Evolutionary conservation across 129 eudicot genomes (phyloP).

Genomic region (Apium graveolens): DNA sequence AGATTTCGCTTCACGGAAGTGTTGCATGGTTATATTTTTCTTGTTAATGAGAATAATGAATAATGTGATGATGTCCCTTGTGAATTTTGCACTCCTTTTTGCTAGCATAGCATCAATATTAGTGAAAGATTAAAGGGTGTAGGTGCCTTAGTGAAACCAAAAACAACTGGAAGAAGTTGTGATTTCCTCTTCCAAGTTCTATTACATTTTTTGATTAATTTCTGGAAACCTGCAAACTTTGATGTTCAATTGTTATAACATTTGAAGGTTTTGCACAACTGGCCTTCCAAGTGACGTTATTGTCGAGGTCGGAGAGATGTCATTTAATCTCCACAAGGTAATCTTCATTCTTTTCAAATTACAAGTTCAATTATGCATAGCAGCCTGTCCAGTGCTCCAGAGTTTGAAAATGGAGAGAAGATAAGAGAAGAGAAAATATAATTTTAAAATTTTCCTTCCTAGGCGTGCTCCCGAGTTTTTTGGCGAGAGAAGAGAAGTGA

Average conservation of each 20-base stretch:
- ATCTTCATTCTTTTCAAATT: background rate
- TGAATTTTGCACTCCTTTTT: background rate
- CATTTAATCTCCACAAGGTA: constrained; percentile 96
- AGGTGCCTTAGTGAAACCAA: background rate
- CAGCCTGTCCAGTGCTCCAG: background rate
- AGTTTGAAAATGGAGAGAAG: no score
- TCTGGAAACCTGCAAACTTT: background rate
- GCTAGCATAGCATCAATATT: background rate
- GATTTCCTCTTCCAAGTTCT: background rate
- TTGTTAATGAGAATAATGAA: background rate
- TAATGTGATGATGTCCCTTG: background rate
- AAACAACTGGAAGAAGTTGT: background rate
- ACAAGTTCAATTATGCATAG: background rate
- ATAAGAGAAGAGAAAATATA: no score
- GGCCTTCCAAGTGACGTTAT: constrained; percentile 88
- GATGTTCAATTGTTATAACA: background rate
- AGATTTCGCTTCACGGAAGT: background rate
- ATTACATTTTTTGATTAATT: background rate
- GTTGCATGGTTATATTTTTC: background rate
- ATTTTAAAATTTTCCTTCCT: no score
- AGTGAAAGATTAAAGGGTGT: background rate
- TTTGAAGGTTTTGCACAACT: constrained; percentile 77
- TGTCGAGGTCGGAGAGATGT: constrained; percentile 88
- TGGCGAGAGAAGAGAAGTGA: no score
- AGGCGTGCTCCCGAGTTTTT: no score